Evolutionary conservation across 306 rosid genomes (phyloP).

Genomic region (Vicia faba): DNA sequence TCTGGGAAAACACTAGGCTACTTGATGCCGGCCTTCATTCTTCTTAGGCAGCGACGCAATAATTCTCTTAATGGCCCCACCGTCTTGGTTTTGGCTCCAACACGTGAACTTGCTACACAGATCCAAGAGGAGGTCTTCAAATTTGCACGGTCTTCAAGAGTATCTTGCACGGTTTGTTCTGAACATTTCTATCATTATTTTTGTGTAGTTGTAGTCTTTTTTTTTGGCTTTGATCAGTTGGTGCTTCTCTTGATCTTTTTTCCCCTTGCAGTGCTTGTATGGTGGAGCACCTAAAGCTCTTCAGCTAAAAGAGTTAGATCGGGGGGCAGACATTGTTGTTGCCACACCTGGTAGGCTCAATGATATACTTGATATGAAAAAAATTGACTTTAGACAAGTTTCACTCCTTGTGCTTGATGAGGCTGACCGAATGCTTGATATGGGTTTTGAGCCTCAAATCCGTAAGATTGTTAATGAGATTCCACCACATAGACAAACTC

Average conservation of each 20-base stretch:
- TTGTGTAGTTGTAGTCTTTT: slow-evolving; percentile 8
- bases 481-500: slow-evolving; percentile 94
- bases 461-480: slow-evolving; percentile 96
- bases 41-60: slow-evolving; percentile 77
- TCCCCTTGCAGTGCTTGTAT: slow-evolving; percentile 80
- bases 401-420: slow-evolving; percentile 99
- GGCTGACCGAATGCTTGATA: slow-evolving; percentile 99
- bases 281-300: slow-evolving; percentile 95
- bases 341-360: slow-evolving; percentile 99
- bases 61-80: slow-evolving; percentile 88
- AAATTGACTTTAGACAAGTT: slow-evolving; percentile 81
- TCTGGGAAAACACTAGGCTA: slow-evolving; percentile 98
- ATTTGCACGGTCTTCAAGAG: slow-evolving; percentile 83
- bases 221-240: slow-evolving; percentile 17
- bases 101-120: slow-evolving; percentile 98
- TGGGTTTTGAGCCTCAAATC: slow-evolving; percentile 99
- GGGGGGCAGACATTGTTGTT: slow-evolving; percentile 96
- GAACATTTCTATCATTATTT: slow-evolving; percentile 25
- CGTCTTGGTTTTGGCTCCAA: slow-evolving; percentile 95
- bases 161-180: slow-evolving; percentile 88
- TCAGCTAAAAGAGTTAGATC: slow-evolving; percentile 90
- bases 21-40: slow-evolving; percentile 87
- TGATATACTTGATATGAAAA: slow-evolving; percentile 95
- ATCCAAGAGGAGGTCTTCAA: slow-evolving; percentile 89
- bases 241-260: slow-evolving; percentile 36